phyloP scores from a whole-genome alignment of 2,329 filamentous ascomycete species.

The Sclerotinia sclerotiorum region DNA sequence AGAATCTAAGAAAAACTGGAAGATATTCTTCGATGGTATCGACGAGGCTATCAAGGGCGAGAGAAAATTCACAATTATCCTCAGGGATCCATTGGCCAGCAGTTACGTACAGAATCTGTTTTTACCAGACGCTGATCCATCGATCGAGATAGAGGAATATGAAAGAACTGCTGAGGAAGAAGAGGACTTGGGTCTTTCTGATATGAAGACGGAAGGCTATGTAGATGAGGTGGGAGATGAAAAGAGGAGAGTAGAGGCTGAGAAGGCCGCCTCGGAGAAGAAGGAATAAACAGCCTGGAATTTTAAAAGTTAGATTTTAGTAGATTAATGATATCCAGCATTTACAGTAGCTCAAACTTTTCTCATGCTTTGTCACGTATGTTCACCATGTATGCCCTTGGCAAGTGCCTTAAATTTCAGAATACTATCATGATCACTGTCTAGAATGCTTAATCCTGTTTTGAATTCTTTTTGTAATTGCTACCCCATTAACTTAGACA shows the following conservation, averaged over 20 bases:
- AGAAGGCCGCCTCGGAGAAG: slow-evolving; percentile 20
- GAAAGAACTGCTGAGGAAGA: slow-evolving; percentile 87
- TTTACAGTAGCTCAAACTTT: neutral
- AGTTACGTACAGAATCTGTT: slow-evolving; percentile 93
- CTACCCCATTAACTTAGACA: neutral
- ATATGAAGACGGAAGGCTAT: slow-evolving; percentile 93
- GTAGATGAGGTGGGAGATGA: slow-evolving; percentile 37
- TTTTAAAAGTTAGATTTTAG: neutral
- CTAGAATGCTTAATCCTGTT: no score
- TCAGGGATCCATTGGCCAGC: slow-evolving; percentile 85
- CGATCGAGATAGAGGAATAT: slow-evolving; percentile 81
- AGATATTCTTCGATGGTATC: slow-evolving; percentile 74
- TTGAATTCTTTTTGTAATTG: neutral
- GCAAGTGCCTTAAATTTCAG: neutral
- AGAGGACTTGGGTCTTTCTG: slow-evolving; percentile 83
- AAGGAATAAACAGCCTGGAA: neutral
- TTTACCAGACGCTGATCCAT: slow-evolving; percentile 71
- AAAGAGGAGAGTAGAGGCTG: slow-evolving; percentile 29
- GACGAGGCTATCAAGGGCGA: slow-evolving; percentile 77
- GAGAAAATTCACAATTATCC: slow-evolving; percentile 75
- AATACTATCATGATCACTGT: neutral
- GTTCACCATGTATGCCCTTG: neutral
- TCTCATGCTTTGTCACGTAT: neutral
- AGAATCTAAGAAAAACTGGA: slow-evolving; percentile 71
- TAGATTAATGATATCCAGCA: slow-evolving; percentile 11